phyloP scores from a whole-genome alignment of 768 basidiomycete species.

The Trametes cinnabarina region DNA sequence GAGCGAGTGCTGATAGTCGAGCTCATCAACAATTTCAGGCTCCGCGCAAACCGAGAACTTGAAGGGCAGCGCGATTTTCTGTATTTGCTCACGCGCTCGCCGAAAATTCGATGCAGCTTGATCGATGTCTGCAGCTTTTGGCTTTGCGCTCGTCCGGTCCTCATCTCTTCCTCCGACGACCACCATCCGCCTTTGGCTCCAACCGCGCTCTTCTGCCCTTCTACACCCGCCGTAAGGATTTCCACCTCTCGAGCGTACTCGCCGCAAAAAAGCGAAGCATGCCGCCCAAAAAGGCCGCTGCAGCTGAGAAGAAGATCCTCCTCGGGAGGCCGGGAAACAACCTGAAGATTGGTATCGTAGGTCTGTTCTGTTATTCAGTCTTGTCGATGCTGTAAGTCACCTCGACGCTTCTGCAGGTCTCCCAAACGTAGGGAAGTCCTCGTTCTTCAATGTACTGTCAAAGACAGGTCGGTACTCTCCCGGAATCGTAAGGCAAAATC shows the following conservation, averaged over 20 bases:
- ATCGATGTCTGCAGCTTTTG: conserved; percentile 15
- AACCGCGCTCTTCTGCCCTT: not conserved
- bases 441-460: conserved; percentile 97
- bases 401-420: conserved; percentile 50
- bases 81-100: conserved; percentile 15
- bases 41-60: conserved; percentile 3
- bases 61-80: not conserved
- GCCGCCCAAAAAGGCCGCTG: conserved; percentile 86
- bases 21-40: not conserved
- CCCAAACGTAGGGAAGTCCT: conserved; percentile 97
- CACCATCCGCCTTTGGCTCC: conserved; percentile 1
- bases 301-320: conserved; percentile 77
- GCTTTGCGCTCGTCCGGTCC: conserved; percentile 3
- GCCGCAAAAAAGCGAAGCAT: conserved; percentile 53
- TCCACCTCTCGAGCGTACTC: conserved; percentile 13
- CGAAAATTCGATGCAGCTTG: conserved; percentile 24
- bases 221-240: conserved; percentile 9
- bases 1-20: not conserved
- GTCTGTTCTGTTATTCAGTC: conserved; percentile 48
- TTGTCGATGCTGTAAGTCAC: conserved; percentile 6
- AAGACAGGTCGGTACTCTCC: conserved; percentile 63
- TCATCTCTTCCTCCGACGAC: conserved; percentile 3
- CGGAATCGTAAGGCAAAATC: conserved; percentile 4
- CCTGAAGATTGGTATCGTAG: conserved; percentile 98
- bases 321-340: conserved; percentile 95